A percentile compares a stretch with the other conserved stretches of the same genome.
Evolutionary conservation across 768 basidiomycete genomes (phyloP).

Genomic region (Nidula microcarpa): DNA sequence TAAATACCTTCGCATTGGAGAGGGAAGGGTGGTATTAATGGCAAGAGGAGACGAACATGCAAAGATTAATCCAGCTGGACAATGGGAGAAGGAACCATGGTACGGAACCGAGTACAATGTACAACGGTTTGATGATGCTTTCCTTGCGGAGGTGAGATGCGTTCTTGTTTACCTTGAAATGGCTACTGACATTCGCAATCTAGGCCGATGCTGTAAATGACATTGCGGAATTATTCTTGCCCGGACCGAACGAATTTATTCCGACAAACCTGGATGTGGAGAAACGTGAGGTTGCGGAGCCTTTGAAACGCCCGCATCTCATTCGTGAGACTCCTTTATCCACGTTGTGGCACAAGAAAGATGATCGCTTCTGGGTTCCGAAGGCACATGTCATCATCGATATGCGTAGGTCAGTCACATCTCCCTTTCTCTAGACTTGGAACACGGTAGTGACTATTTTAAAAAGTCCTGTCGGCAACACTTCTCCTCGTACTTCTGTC

Average conservation of each 20-base stretch:
- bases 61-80: constrained; percentile 35
- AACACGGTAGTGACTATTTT: background rate
- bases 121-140: constrained; percentile 61
- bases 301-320: constrained; percentile 68
- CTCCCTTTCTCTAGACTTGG: background rate
- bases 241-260: constrained; percentile 87
- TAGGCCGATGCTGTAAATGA: constrained; percentile 66
- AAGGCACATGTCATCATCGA: constrained; percentile 78
- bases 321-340: constrained; percentile 70
- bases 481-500: constrained; percentile 66
- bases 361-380: constrained; percentile 95
- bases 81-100: constrained; percentile 82
- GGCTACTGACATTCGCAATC: background rate
- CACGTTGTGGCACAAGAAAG: constrained; percentile 94
- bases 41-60: constrained; percentile 65
- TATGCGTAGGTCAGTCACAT: constrained; percentile 57
- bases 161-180: constrained; percentile 2
- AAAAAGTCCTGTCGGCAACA: constrained; percentile 52
- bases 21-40: constrained; percentile 74
- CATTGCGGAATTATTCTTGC: constrained; percentile 70
- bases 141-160: constrained; percentile 46
- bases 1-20: constrained; percentile 43
- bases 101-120: constrained; percentile 88
- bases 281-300: constrained; percentile 67
- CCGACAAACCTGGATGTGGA: constrained; percentile 84